Percentiles rank a stretch among this genome's conserved stretches.
These are phyloP conservation scores for Tremellales sp. DNA, from an alignment of 1,284 basidiomycete species.

Conservation along the genomic window DNA sequence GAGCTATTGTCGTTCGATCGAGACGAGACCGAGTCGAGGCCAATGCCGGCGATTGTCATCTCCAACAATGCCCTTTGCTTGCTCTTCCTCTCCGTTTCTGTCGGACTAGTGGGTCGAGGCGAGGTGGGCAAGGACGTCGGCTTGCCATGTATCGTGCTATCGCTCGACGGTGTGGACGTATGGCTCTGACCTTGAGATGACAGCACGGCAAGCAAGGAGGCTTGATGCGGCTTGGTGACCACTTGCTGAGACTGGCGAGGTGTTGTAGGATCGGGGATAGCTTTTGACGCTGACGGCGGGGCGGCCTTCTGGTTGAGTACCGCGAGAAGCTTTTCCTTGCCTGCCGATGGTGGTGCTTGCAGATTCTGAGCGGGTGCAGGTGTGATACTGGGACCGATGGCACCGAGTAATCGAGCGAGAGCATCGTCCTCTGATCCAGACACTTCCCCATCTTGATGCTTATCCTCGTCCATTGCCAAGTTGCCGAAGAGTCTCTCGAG, in stretches of 20 bases:
- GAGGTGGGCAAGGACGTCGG: constrained; percentile 21
- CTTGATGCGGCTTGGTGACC: constrained; percentile 22
- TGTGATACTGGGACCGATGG: constrained; percentile 13
- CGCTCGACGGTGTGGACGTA: neutral
- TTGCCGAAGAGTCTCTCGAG: constrained; percentile 32
- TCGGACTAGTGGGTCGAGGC: constrained; percentile 13
- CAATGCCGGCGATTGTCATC: constrained; percentile 29
- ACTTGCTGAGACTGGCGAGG: neutral
- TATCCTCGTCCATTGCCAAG: constrained; percentile 1
- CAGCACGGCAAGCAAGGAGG: constrained; percentile 23
- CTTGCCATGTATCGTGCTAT: constrained; percentile 1
- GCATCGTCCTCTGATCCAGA: constrained; percentile 30
- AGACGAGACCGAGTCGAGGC: constrained; percentile 4
- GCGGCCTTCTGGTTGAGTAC: constrained; percentile 17
- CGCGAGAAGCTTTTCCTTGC: constrained; percentile 20
- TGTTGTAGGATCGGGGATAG: neutral
- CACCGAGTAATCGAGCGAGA: constrained; percentile 30
- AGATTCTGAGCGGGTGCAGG: constrained; percentile 2
- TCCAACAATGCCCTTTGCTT: constrained; percentile 31
- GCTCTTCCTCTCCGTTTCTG: constrained; percentile 15
- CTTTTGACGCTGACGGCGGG: neutral
- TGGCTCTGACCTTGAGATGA: constrained; percentile 7
- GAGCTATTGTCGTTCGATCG: neutral
- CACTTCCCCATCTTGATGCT: constrained; percentile 1
- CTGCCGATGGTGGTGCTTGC: constrained; percentile 5